Conservation (phyloP, 2,329 filamentous ascomycete genomes). For the Didymella lethalis region DNA sequence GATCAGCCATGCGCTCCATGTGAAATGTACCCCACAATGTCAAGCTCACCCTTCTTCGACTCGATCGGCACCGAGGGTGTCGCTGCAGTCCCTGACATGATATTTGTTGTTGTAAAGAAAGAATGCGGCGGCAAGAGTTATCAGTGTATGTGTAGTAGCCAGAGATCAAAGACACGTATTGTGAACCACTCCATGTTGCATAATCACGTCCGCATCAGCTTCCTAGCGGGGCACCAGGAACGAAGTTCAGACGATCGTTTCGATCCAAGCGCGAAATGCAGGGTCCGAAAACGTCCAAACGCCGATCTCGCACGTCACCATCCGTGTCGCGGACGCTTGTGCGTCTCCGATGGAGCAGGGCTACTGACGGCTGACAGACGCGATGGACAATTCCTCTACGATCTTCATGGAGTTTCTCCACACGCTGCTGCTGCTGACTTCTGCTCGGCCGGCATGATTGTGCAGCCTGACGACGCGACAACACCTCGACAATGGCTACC, state of each 20-base stretch:
- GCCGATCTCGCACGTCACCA: conserved; percentile 44
- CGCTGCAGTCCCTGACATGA: conserved; percentile 20
- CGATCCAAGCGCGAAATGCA: conserved; percentile 12
- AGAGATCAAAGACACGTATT: conserved; percentile 6
- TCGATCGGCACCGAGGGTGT: conserved; percentile 38
- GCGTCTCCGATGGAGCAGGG: conserved; percentile 37
- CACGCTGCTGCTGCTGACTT: conserved; percentile 14
- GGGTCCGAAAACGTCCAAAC: conserved; percentile 18
- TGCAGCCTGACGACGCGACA: conserved; percentile 9
- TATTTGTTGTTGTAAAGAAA: background rate
- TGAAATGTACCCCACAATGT: conserved; percentile 7
- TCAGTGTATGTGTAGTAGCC: conserved; percentile 9
- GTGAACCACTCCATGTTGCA: conserved; percentile 7
- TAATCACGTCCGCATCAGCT: conserved; percentile 5
- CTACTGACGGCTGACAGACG: conserved; percentile 19
- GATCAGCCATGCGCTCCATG: conserved; percentile 21
- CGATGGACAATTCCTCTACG: conserved; percentile 12
- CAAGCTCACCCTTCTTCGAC: conserved; percentile 49
- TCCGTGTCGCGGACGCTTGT: conserved; percentile 42
- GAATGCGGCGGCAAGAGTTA: background rate
- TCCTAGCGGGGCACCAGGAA: conserved; percentile 17
- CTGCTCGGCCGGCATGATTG: conserved; percentile 35
- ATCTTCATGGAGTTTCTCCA: conserved; percentile 17
- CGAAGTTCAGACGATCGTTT: conserved; percentile 5
- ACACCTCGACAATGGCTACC: conserved; percentile 44